A percentile compares a stretch with the other conserved stretches of the same genome.
Evolutionary conservation across 2,329 filamentous ascomycete genomes (phyloP).

Genomic region (Juglanconis juglandina): DNA sequence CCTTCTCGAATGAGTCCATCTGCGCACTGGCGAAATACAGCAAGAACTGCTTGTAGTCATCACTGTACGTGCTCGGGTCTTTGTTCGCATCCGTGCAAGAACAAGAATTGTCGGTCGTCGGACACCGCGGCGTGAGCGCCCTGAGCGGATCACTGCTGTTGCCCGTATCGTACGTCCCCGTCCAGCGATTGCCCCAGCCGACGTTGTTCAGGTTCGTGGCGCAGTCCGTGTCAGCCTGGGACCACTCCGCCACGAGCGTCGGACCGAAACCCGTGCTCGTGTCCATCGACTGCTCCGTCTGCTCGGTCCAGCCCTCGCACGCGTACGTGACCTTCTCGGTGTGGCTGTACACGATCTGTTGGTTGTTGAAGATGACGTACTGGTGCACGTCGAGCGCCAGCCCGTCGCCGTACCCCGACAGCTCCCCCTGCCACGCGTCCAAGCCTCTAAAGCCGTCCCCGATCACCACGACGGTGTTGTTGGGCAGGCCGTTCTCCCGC

Average conservation of each 20-base stretch:
- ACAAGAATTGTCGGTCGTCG: constrained; percentile 62
- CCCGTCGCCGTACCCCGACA: constrained; percentile 63
- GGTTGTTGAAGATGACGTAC: constrained; percentile 95
- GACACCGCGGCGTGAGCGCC: constrained; percentile 71
- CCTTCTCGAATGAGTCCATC: constrained; percentile 89
- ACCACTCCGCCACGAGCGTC: constrained; percentile 95
- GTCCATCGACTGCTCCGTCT: constrained; percentile 70
- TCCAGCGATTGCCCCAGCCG: constrained; percentile 83
- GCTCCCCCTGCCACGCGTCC: constrained; percentile 81
- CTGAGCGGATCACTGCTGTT: constrained; percentile 48
- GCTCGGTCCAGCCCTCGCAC: constrained; percentile 80
- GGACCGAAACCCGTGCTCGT: constrained; percentile 80
- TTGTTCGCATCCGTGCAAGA: constrained; percentile 75
- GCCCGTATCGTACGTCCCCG: constrained; percentile 75
- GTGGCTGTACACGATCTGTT: constrained; percentile 79
- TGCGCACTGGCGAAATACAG: constrained; percentile 91
- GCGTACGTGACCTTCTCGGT: constrained; percentile 81
- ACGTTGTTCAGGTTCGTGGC: constrained; percentile 84
- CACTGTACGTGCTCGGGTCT: constrained; percentile 63
- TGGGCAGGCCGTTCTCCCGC: constrained; percentile 68
- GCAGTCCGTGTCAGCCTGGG: constrained; percentile 95
- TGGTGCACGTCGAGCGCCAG: constrained; percentile 95
- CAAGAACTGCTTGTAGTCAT: constrained; percentile 79
- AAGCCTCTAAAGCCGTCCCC: constrained; percentile 95
- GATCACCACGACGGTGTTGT: constrained; percentile 69